Percentiles rank a stretch among this genome's conserved stretches.
These are phyloP conservation scores for Pisolithus thermaeus DNA, from an alignment of 1,284 basidiomycete species.

Conservation along the genomic window DNA sequence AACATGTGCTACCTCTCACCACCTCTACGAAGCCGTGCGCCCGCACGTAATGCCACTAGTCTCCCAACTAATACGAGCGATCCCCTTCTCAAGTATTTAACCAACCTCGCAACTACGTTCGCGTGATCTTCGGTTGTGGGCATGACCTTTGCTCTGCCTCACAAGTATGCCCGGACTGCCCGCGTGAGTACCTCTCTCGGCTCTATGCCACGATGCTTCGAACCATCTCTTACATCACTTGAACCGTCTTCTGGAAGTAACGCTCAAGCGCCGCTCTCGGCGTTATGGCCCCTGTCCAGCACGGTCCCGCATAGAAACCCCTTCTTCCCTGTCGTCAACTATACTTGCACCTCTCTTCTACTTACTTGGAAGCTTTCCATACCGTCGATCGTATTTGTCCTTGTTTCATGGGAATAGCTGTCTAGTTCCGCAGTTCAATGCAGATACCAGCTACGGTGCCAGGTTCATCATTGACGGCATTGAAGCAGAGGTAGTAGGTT, in stretches of 20 bases:
- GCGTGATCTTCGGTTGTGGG: no score
- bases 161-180: no score
- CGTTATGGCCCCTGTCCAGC: constrained; percentile 31
- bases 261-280: constrained; percentile 35
- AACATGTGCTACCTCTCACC: no score
- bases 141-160: no score
- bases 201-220: no score
- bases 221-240: constrained; percentile 17
- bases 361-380: constrained; percentile 54
- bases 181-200: no score
- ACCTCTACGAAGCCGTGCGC: no score
- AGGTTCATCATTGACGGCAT: constrained; percentile 49
- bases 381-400: constrained; percentile 59
- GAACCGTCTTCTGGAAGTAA: constrained; percentile 20
- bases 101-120: no score
- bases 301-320: constrained; percentile 26
- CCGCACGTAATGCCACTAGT: no score
- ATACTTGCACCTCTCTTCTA: constrained; percentile 54
- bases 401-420: constrained; percentile 63
- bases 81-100: no score
- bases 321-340: constrained; percentile 33
- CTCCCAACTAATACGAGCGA: no score
- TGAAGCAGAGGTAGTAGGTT: constrained; percentile 32
- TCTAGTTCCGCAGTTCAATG: constrained; percentile 59
- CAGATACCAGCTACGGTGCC: constrained; percentile 67